Evolutionary conservation across 352 stramenopile genomes (phyloP).

Genomic region (Pythium periplocum): DNA sequence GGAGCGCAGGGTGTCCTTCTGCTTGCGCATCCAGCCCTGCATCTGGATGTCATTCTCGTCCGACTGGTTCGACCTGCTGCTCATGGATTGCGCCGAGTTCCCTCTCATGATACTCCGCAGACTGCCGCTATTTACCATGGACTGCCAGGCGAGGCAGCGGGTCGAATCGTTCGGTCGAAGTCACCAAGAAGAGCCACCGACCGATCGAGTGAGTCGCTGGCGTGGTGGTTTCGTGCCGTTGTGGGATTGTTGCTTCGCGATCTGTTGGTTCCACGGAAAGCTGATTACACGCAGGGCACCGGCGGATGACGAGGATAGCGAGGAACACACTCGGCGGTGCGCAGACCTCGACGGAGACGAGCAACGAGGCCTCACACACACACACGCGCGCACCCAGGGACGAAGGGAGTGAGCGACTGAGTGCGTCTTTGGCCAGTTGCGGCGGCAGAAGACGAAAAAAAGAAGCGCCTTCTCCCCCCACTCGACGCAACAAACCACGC

Average conservation of each 20-base stretch:
- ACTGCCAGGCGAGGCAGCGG: no score
- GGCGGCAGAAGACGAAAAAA: conserved; percentile 4
- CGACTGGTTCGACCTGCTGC: conserved; percentile 27
- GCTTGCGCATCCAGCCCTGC: conserved; percentile 82
- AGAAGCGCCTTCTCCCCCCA: conserved; percentile 3
- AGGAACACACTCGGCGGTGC: no score
- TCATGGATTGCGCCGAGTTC: conserved; percentile 36
- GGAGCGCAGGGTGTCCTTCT: conserved; percentile 72
- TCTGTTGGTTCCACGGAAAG: no score
- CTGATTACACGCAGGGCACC: no score
- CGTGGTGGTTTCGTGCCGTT: no score
- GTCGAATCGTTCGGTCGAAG: no score
- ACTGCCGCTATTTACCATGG: conserved; percentile 33
- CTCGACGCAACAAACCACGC: no score
- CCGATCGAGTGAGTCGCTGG: no score
- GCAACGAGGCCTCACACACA: neutral
- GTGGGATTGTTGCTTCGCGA: no score
- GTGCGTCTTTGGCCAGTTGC: neutral
- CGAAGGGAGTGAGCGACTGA: neutral
- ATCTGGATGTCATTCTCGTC: conserved; percentile 75
- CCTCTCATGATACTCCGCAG: conserved; percentile 63
- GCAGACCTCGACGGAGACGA: no score
- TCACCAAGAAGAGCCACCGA: no score
- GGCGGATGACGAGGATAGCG: conserved; percentile 1
- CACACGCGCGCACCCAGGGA: neutral